These are phyloP conservation scores for Plantago ovata DNA, from an alignment of 257 asterid genomes.

Conservation along the genomic window DNA sequence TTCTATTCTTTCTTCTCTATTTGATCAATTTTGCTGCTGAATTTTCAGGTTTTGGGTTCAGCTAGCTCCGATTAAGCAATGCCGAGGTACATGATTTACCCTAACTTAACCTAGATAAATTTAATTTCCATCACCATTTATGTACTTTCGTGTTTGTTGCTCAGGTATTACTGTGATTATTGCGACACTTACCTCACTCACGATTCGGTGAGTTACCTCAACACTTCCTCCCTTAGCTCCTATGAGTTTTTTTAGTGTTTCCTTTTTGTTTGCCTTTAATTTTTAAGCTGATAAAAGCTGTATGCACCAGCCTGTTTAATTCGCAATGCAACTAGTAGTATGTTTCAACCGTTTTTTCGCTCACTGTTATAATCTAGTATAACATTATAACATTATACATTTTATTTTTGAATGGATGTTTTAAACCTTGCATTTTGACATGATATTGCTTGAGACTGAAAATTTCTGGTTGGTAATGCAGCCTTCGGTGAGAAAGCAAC, in stretches of 20 bases:
- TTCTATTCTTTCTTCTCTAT: not conserved
- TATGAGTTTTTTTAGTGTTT: not conserved
- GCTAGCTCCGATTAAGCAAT: not conserved
- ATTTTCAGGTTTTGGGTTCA: not conserved
- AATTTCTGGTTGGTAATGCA: slow-evolving; percentile 27
- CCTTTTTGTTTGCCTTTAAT: too few species aligned
- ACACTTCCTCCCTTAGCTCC: not conserved
- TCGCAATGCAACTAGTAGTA: too few species aligned
- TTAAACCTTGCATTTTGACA: too few species aligned
- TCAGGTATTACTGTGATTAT: slow-evolving; percentile 90
- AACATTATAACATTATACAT: too few species aligned
- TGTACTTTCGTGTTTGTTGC: not conserved
- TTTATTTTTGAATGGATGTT: too few species aligned
- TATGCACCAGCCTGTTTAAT: too few species aligned
- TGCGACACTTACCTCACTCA: slow-evolving; percentile 95
- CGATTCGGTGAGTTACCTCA: slow-evolving; percentile 64
- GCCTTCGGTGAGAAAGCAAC: slow-evolving; percentile 98
- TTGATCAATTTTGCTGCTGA: not conserved
- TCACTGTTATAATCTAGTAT: too few species aligned
- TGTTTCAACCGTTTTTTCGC: too few species aligned
- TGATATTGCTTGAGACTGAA: too few species aligned
- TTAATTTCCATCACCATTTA: not conserved
- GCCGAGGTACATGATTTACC: not conserved
- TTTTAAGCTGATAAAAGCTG: too few species aligned
- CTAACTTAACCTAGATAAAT: not conserved